phyloP scores from a whole-genome alignment of 345 rosid genomes.

The Turritis glabra region DNA sequence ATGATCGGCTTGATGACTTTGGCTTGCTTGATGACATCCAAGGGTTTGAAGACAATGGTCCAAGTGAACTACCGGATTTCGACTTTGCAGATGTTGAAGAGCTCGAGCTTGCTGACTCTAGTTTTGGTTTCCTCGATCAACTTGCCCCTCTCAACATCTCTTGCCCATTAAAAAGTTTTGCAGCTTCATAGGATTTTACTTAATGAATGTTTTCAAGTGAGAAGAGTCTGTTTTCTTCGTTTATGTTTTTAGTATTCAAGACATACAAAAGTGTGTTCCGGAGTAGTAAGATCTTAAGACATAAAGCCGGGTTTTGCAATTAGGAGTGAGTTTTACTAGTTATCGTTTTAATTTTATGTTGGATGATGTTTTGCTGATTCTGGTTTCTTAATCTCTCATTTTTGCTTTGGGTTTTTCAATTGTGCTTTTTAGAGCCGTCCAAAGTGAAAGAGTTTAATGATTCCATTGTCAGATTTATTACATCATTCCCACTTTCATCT shows the following conservation, averaged over 20 bases:
- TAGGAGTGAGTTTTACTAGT: neutral
- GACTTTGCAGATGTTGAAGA: conserved; percentile 44
- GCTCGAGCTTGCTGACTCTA: conserved; percentile 60
- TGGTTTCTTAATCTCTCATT: conserved; percentile 4
- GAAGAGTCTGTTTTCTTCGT: neutral
- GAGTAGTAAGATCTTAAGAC: conserved; percentile 28
- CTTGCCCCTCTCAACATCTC: conserved; percentile 44
- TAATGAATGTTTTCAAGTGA: conserved; percentile 14
- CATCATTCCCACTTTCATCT: neutral
- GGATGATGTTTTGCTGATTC: neutral
- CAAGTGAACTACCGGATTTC: conserved; percentile 75
- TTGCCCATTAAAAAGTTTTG: conserved; percentile 81
- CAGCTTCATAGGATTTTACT: conserved; percentile 49
- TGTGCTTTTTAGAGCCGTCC: conserved; percentile 29
- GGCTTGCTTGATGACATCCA: conserved; percentile 55
- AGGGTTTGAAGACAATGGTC: conserved; percentile 47
- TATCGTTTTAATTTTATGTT: neutral
- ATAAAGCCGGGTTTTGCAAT: conserved; percentile 38
- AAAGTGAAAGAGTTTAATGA: neutral
- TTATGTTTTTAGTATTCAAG: neutral
- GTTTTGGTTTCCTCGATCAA: conserved; percentile 40
- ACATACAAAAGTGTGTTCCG: conserved; percentile 36
- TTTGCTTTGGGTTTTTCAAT: neutral
- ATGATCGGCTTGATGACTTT: conserved; percentile 52
- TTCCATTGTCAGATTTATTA: neutral